These are phyloP conservation scores for Deakozyma indianensis DNA, from an alignment of 805 yeast genomes.

Conservation along the genomic window DNA sequence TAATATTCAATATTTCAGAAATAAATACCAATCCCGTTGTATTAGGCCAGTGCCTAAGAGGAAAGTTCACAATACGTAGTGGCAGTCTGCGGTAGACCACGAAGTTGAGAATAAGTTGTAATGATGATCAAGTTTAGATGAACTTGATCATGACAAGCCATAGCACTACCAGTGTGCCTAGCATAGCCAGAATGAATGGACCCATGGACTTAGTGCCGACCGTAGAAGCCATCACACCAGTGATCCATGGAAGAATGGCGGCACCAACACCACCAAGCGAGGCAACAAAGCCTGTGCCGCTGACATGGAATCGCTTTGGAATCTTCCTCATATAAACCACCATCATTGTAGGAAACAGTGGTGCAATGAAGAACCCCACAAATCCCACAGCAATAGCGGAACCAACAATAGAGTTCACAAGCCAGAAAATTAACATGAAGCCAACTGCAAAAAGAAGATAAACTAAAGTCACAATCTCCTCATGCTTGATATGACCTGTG, in stretches of 20 bases:
- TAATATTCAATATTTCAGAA: no score
- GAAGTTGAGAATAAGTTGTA: no score
- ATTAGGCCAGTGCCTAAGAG: no score
- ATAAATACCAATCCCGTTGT: no score
- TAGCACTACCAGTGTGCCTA: conserved; percentile 11
- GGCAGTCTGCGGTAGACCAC: no score
- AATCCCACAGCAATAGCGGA: conserved; percentile 33
- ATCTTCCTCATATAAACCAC: conserved; percentile 47
- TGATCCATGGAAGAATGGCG: conserved; percentile 54
- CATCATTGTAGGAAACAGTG: conserved; percentile 59
- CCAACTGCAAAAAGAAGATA: conserved; percentile 24
- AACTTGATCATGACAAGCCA: conserved; percentile 12
- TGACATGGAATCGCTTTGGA: conserved; percentile 44
- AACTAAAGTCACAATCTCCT: conserved; percentile 23
- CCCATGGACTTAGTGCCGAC: conserved; percentile 14
- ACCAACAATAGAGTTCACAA: conserved; percentile 27
- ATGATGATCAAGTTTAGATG: no score
- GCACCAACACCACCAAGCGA: conserved; percentile 77
- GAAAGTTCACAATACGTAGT: no score
- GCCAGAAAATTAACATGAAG: conserved; percentile 34
- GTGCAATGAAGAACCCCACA: conserved; percentile 52
- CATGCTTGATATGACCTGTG: conserved; percentile 13
- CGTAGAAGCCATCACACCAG: conserved; percentile 34
- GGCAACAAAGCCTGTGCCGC: conserved; percentile 61
- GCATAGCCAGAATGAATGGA: conserved; percentile 13